Evolutionary conservation across 345 rosid species (phyloP), one percentile per base, ranked within the genome.

Genomic region (Passiflora organensis): DNA sequence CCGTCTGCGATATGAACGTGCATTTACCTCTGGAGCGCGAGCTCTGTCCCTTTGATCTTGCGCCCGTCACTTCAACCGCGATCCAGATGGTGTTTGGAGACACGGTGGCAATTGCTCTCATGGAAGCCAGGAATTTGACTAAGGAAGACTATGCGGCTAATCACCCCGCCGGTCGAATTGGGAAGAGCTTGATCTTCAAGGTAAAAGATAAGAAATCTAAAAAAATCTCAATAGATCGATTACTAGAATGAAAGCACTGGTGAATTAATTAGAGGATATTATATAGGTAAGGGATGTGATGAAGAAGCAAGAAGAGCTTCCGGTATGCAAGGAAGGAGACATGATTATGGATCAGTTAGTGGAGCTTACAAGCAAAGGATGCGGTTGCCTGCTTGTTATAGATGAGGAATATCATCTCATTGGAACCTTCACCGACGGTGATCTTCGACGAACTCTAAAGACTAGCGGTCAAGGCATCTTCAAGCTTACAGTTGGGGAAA

Each of bases 71-170:
- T 4, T 94, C 99, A 13, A 89, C 88, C 13, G 99, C 95, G 34
- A 94, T 94, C 19, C 99, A 94, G 78, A 94, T 94, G 97, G 87
- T 94, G 16, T 94, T 94, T 19, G 99, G 99, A 53, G 99, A 94
- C 67, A 89, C 99, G 13, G 91, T 94, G 32, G 95, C 99, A 21
- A 84, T 89, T 39, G 99, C 99, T 0, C 80, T 94, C 58, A 87
- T 89, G 99, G 89, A 73, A 0, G 96, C 99, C 2, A 74, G 82
- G 75, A 89, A 85, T 74, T 70, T 94, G 60, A 74, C 76, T 13
- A 89, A 70, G 74, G 99, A 89, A 13, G 85, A 81, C 52, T 94
- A 94, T 47, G 99, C 96, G 0, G 59, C 95, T 13, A 94, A 89
- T 76, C 97, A 94, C 65, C 99, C 96, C 0, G 99, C 96, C 14